These are phyloP conservation scores for Gynandropsis gynandra DNA, from an alignment of 345 rosid species.

Conservation along the genomic window DNA sequence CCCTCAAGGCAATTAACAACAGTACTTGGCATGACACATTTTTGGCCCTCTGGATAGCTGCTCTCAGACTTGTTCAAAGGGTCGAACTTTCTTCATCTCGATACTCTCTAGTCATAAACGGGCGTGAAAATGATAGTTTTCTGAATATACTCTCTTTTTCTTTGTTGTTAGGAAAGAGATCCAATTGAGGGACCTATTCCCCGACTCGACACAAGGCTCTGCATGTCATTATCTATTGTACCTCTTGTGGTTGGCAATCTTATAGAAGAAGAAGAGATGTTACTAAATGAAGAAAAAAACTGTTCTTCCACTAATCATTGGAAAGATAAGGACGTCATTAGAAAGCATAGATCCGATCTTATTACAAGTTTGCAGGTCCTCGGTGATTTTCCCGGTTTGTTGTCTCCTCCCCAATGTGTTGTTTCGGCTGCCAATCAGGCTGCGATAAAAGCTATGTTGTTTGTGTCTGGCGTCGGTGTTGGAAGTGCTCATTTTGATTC, in stretches of 20 bases:
- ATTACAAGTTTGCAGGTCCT: conserved; percentile 71
- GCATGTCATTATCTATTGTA: conserved; percentile 74
- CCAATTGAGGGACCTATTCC: conserved; percentile 92
- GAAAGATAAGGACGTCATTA: conserved; percentile 27
- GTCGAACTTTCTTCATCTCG: conserved; percentile 36
- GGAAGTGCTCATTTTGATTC: conserved; percentile 61
- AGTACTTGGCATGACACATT: conserved; percentile 91
- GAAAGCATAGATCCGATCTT: conserved; percentile 45
- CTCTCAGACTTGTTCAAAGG: conserved; percentile 96
- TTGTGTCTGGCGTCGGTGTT: conserved; percentile 57
- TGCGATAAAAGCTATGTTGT: conserved; percentile 73
- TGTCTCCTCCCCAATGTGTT: conserved; percentile 74
- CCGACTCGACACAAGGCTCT: conserved; percentile 72
- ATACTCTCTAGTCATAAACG: conserved; percentile 4
- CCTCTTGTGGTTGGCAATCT: conserved; percentile 73
- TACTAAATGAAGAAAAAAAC: conserved; percentile 29
- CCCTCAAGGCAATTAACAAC: conserved; percentile 71
- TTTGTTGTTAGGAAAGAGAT: conserved; percentile 67
- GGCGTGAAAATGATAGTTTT: not conserved
- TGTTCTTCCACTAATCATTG: conserved; percentile 26
- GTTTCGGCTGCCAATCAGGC: conserved; percentile 88
- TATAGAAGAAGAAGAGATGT: conserved; percentile 73
- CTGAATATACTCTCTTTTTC: conserved; percentile 14
- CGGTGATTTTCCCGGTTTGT: conserved; percentile 76
- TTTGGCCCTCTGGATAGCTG: conserved; percentile 84